Evolutionary conservation across 1,284 basidiomycete species (phyloP), one percentile per base, ranked within the genome.

Genomic region (Quambalaria eucalypti): DNA sequence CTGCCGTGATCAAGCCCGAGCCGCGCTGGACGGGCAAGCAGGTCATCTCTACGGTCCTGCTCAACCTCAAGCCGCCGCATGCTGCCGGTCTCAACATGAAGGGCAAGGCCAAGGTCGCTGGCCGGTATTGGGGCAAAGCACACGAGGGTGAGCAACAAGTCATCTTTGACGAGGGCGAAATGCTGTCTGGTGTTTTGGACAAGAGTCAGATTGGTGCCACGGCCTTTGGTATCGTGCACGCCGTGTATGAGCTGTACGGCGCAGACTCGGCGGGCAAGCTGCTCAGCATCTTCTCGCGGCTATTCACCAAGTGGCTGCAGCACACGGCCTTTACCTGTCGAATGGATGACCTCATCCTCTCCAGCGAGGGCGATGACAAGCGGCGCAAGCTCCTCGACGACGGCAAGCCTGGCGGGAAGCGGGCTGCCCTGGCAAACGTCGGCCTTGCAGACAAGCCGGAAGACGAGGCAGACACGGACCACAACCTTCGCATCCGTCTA

Each of bases 1-100:
- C 95, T 2, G 82, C 93, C 1, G 87, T 99, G 59, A 88, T 87
- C 85, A 90, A 87, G 76, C 95, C 95, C 1, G 80, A 78, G 64
- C 85, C 90, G 0, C 78, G 93, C 55, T 99, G 95, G 95, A 97
- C 93, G 0, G 95, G 95, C 54, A 99, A 98, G 77, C 95, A 99
- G 78, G 84, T 98, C 59, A 90, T 93, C 71, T 77, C 70, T 2
- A 75, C 71, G 6, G 85, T 78, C 38, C 19, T 63, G 50, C 56
- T 71, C 50, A 99, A 99, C 76, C 85, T 98, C 62, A 96, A 88
- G 2, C 93, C 95, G 7, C 73, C 78, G 36, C 82, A 85, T 52
- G 84, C 87, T 36, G 81, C 85, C 53, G 93, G 93, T 42, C 81
- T 99, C 48, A 91, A 92, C 76, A 79, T 97, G 54, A 81, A 83